Evolutionary conservation across 257 asterid species (phyloP), one percentile per base, ranked within the genome.

Genomic region (Coffea canephora): DNA sequence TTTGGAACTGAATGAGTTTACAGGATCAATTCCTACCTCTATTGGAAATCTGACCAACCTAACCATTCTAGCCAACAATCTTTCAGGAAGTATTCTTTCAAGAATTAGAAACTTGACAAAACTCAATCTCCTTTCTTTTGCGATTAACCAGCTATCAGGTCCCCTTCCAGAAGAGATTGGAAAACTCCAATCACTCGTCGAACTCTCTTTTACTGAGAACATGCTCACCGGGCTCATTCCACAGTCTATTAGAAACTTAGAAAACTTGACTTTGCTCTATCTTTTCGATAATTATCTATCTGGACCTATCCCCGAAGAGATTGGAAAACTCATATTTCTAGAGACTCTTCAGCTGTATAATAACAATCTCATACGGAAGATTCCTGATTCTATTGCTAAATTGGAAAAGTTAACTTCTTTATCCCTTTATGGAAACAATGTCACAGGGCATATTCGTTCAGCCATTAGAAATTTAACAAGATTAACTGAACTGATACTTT

Each of bases 61-160:
- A 39, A 39, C 41, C 41, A 3, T 1, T 39, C 41, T 39, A 49
- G 54, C 3, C 41, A 39, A 39, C 41, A 39, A 39, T 1, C 41
- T 39, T 39, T 39, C 41, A 74, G 85, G 83, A 36, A 80, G 77
- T 69, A 86, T 87, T 9, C 41, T 3, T 84, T 39, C 54, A 84
- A 84, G 84, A 23, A 21, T 23, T 39, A 3, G 41, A 39, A 39
- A 39, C 41, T 39, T 39, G 41, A 39, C 41, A 39, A 39, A 39
- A 39, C 41, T 39, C 41, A 39, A 39, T 39, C 1, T 39, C 41
- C 4, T 39, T 1, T 39, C 41, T 39, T 39, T 39, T 3, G 41
- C 41, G 4, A 39, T 39, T 39, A 39, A 39, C 41, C 41, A 39
- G 41, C 41, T 39, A 39, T 39, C 41, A 39, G 41, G 41, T 39